Evolutionary conservation across 1,284 basidiomycete species (phyloP).

Genomic region (Ustilago vetiveriae): DNA sequence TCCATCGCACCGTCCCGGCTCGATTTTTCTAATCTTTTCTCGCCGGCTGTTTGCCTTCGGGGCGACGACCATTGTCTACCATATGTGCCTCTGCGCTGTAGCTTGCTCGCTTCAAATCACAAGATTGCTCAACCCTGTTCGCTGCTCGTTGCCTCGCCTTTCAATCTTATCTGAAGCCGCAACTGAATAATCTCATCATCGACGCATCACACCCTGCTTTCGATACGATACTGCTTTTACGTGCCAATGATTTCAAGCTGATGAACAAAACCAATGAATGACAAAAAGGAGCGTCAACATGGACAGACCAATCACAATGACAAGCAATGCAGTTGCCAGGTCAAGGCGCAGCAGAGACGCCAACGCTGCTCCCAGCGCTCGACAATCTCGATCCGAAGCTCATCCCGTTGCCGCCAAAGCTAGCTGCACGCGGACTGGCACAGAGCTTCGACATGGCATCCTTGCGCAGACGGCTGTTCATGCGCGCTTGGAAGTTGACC

Average conservation of each 20-base stretch:
- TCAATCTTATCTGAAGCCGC: no score
- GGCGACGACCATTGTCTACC: no score
- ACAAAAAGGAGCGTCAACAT: background rate
- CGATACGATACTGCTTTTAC: no score
- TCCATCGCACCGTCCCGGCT: no score
- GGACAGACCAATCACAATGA: background rate
- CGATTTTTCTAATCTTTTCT: no score
- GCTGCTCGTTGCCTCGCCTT: no score
- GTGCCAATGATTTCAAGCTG: background rate
- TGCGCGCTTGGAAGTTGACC: slow-evolving; percentile 59
- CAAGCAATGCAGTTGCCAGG: background rate
- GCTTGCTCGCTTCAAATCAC: no score
- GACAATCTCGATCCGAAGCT: slow-evolving; percentile 42
- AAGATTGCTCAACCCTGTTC: no score
- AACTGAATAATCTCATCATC: no score
- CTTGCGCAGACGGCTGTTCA: slow-evolving; percentile 53
- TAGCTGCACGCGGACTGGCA: slow-evolving; percentile 53
- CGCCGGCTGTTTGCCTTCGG: no score
- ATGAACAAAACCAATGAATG: background rate
- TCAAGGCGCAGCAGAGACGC: slow-evolving; percentile 15
- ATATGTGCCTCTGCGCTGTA: no score
- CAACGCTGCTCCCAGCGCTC: slow-evolving; percentile 38
- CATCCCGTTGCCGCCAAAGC: slow-evolving; percentile 45
- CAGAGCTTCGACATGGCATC: slow-evolving; percentile 63
- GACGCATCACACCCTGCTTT: no score